Evolutionary conservation across 768 basidiomycete genomes (phyloP), one percentile per base, ranked within the genome.

Genomic region (Collybia sordida): DNA sequence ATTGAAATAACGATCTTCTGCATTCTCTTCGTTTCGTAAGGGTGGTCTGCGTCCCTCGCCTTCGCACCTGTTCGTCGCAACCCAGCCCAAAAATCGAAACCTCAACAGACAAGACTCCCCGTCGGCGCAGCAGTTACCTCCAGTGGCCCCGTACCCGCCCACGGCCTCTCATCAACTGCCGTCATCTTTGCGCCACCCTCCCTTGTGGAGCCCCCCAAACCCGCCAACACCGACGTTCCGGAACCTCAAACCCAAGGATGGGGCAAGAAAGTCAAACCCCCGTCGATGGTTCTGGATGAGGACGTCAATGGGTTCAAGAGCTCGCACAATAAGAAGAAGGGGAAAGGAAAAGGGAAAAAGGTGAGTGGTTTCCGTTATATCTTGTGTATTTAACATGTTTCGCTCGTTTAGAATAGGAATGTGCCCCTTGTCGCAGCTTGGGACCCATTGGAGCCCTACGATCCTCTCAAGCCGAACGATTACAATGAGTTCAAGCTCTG

Each of bases 231-330:
- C 42, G 60, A 69, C 3, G 31, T 14, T 31, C 31, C 31, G 14
- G 31, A 31, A 14, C 44, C 70, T n/a, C 69, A 74, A 56, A 69
- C 75, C 15, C 80, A 83, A 55, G 84, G 85, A 56, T 92, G 91
- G 91, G 88, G 88, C 37, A 89, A 86, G 69, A 92, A 92, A 64
- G 85, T 93, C 62, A 92, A 92, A 59, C 91, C 92, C 14, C 92
- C 92, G 2, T 88, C 88, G 0, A 93, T 94, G 90, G 75, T 93
- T 18, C 79, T 94, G 8, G 91, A 93, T 52, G 92, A 93, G 52
- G 90, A 93, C 53, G 74, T 93, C 54, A 93, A 93, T 50, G 91
- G 91, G 1, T 94, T 87, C 67, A 87, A 82, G 59, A 59, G 77
- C 11, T 72, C 75, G 9, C 71, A 78, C 40, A 82, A 79, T 47